phyloP scores from a whole-genome alignment of 2,329 filamentous ascomycete species.

The Davidsoniella neocaledoniae region DNA sequence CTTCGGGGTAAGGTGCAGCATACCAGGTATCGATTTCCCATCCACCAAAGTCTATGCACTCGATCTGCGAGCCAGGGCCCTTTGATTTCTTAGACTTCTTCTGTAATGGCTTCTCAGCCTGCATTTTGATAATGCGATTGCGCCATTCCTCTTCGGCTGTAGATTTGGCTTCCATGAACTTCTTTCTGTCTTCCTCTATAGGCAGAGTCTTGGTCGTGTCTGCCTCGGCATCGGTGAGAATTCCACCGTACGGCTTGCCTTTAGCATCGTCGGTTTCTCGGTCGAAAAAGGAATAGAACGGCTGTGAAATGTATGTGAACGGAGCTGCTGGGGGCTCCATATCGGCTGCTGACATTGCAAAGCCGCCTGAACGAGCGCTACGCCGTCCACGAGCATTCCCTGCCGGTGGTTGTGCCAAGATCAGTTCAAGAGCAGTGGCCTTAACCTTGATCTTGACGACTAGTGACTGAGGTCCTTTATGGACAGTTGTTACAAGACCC shows the following conservation, averaged over 20 bases:
- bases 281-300: constrained; percentile 78
- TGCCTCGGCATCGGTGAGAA: constrained; percentile 73
- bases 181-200: constrained; percentile 58
- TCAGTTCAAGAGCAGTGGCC: constrained; percentile 40
- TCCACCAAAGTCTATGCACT: constrained; percentile 94
- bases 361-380: constrained; percentile 3
- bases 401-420: constrained; percentile 23
- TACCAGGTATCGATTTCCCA: constrained; percentile 99
- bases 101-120: constrained; percentile 44
- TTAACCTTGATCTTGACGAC: constrained; percentile 43
- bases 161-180: constrained; percentile 78
- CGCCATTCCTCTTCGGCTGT: constrained; percentile 89
- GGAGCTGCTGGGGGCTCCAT: constrained; percentile 31
- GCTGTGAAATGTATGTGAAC: constrained; percentile 47
- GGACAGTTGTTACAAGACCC: constrained; percentile 2
- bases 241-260: constrained; percentile 88
- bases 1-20: constrained; percentile 91
- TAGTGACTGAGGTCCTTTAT: constrained; percentile 24
- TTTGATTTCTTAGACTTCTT: constrained; percentile 57
- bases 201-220: constrained; percentile 85
- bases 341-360: constrained; percentile 1
- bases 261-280: constrained; percentile 79
- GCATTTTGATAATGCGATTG: constrained; percentile 39
- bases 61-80: constrained; percentile 89
- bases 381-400: constrained; percentile 6